Evolutionary conservation across 345 rosid species (phyloP).

Genomic region (Laguncularia racemosa): DNA sequence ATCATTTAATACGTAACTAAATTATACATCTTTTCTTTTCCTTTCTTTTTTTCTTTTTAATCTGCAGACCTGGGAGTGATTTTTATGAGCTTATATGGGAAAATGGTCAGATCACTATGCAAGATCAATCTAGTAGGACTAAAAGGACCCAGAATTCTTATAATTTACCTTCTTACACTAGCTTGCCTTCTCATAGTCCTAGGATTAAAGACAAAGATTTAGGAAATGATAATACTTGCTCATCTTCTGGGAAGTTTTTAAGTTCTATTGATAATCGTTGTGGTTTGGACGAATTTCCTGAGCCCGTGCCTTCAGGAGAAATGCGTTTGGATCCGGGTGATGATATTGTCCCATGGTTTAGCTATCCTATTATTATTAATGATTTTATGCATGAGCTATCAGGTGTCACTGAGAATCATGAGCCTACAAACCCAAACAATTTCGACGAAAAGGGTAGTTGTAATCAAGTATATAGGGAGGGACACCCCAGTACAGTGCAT

Average conservation of each 20-base stretch:
- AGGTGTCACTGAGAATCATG: constrained; percentile 36
- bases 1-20: background rate
- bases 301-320: constrained; percentile 40
- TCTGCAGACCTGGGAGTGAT: constrained; percentile 60
- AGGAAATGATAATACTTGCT: too few relatives aligned
- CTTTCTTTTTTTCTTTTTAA: constrained; percentile 2
- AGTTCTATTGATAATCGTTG: constrained; percentile 6
- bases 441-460: constrained; percentile 25
- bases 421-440: constrained; percentile 29
- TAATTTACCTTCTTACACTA: constrained; percentile 12
- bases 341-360: constrained; percentile 64
- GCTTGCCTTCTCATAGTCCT: constrained; percentile 11
- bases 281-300: constrained; percentile 36
- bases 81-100: constrained; percentile 66
- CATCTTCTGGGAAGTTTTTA: constrained; percentile 26
- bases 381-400: constrained; percentile 60
- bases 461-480: constrained; percentile 20
- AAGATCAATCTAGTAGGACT: constrained; percentile 49
- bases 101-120: constrained; percentile 61
- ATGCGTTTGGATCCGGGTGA: constrained; percentile 52
- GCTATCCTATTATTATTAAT: constrained; percentile 41
- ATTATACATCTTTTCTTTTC: background rate
- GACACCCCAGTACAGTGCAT: constrained; percentile 10
- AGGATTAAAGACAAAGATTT: constrained; percentile 16
- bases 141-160: constrained; percentile 25